phyloP scores from a whole-genome alignment of 331 rosid species.

The Stylosanthes scabra region DNA sequence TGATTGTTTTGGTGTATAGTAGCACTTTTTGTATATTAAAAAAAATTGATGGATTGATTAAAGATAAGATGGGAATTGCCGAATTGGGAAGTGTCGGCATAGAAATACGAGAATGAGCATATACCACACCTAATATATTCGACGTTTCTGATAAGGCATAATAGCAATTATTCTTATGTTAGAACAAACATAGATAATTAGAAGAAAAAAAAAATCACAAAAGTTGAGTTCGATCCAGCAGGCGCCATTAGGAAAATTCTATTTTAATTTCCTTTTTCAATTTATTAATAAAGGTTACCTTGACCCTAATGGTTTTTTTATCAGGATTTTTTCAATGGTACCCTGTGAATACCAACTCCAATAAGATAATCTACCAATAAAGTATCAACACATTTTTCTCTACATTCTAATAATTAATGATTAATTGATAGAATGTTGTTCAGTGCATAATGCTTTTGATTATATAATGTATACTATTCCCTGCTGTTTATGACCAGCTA shows the following conservation, averaged over 20 bases:
- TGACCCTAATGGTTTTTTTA: slow-evolving; percentile 21
- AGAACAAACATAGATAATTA: neutral
- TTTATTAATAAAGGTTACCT: too few species aligned
- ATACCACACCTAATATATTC: neutral
- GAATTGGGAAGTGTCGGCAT: slow-evolving; percentile 30
- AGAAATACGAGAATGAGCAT: slow-evolving; percentile 3
- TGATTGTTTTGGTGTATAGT: too few species aligned
- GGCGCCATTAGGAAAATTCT: slow-evolving; percentile 10
- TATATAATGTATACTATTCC: slow-evolving; percentile 1
- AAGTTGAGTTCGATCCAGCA: neutral
- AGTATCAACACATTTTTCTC: slow-evolving; percentile 27
- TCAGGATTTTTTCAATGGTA: slow-evolving; percentile 31
- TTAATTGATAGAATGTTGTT: slow-evolving; percentile 41
- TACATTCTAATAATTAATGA: slow-evolving; percentile 32
- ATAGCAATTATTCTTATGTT: slow-evolving; percentile 5
- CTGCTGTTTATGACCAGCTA: slow-evolving; percentile 5
- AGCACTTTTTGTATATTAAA: too few species aligned
- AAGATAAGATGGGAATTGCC: slow-evolving; percentile 18
- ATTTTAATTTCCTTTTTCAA: neutral
- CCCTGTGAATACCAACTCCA: slow-evolving; percentile 12
- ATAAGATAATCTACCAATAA: slow-evolving; percentile 13
- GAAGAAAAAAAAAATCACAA: slow-evolving; percentile 21
- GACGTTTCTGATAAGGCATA: neutral
- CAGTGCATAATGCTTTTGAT: slow-evolving; percentile 20
- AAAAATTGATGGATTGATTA: neutral